Conservation (phyloP, 345 rosid species). For the Camelina neglecta region DNA sequence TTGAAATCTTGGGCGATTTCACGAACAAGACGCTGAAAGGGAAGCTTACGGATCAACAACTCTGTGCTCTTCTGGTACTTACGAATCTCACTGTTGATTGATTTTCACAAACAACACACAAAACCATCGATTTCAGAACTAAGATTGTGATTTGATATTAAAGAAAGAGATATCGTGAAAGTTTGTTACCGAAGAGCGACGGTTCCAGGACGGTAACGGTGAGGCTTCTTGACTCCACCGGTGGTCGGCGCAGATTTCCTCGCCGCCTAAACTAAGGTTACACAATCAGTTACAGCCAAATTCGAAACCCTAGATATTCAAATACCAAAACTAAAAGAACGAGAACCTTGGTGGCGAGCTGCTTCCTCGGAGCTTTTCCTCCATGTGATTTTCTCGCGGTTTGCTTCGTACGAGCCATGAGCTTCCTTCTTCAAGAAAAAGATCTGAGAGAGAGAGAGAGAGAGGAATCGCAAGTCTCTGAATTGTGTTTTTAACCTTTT, state of each 20-base stretch:
- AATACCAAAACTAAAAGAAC: neutral
- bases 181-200: constrained; percentile 64
- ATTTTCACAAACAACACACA: neutral
- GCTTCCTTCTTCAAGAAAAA: neutral
- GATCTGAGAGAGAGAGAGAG: neutral
- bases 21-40: constrained; percentile 74
- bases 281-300: neutral
- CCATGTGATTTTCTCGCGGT: constrained; percentile 57
- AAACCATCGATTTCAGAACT: neutral
- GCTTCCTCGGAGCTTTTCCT: constrained; percentile 58
- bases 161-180: neutral
- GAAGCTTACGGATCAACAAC: constrained; percentile 73
- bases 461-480: neutral
- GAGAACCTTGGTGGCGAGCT: constrained; percentile 53
- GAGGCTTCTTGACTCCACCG: constrained; percentile 81
- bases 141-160: neutral
- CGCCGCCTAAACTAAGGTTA: constrained; percentile 53
- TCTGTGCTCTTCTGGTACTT: constrained; percentile 73
- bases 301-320: neutral
- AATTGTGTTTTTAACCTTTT: neutral
- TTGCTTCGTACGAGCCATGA: constrained; percentile 64
- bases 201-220: constrained; percentile 74
- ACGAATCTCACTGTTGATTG: constrained; percentile 53
- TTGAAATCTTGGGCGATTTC: constrained; percentile 79
- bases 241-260: constrained; percentile 73